phyloP scores from a whole-genome alignment of 345 rosid genomes.

The Arabis hirsuta region DNA sequence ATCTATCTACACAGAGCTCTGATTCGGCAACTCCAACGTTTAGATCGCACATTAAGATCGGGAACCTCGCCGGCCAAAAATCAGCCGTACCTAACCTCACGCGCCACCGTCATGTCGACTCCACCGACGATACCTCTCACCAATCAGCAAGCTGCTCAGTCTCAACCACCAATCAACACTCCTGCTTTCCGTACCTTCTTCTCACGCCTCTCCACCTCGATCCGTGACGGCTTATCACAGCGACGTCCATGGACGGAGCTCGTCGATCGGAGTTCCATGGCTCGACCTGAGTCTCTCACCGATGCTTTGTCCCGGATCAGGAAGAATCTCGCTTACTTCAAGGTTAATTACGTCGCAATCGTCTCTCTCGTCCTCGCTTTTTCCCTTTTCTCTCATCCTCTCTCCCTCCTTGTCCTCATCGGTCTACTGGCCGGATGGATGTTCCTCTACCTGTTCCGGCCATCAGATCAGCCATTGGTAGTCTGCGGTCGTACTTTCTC shows the following conservation, averaged over 20 bases:
- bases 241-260: slow-evolving; percentile 87
- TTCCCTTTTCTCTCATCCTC: slow-evolving; percentile 73
- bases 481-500: slow-evolving; percentile 74
- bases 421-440: slow-evolving; percentile 67
- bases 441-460: slow-evolving; percentile 70
- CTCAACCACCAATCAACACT: slow-evolving; percentile 73
- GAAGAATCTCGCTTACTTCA: slow-evolving; percentile 64
- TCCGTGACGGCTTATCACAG: slow-evolving; percentile 74
- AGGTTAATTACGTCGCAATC: slow-evolving; percentile 69
- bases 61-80: slow-evolving; percentile 11
- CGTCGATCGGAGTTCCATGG: slow-evolving; percentile 61
- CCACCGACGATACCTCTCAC: slow-evolving; percentile 64
- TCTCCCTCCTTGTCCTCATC: slow-evolving; percentile 74
- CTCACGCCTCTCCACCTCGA: slow-evolving; percentile 68
- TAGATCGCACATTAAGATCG: slow-evolving; percentile 14
- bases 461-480: slow-evolving; percentile 76
- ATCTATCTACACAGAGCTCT: slow-evolving; percentile 12
- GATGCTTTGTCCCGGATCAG: slow-evolving; percentile 80
- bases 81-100: slow-evolving; percentile 24
- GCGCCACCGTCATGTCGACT: slow-evolving; percentile 51
- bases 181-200: slow-evolving; percentile 75
- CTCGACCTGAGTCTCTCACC: slow-evolving; percentile 64
- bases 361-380: slow-evolving; percentile 65
- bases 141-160: slow-evolving; percentile 46
- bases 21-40: neutral